Percentiles rank a stretch among this genome's conserved stretches.
These are phyloP conservation scores for Sideroxylon spinosum DNA, from an alignment of 179 eudicot genomes.

Conservation along the genomic window DNA sequence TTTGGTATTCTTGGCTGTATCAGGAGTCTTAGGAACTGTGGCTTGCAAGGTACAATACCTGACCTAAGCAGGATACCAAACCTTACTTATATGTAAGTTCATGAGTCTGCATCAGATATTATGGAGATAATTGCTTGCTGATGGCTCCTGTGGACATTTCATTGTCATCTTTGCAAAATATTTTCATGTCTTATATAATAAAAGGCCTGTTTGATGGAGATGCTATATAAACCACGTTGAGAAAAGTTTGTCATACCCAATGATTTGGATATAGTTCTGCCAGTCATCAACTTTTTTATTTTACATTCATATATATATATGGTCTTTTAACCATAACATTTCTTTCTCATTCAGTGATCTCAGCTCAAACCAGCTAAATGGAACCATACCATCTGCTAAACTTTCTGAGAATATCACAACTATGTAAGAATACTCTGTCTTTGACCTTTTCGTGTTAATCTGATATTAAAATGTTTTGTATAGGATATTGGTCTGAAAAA, in stretches of 20 bases:
- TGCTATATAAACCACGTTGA: background rate
- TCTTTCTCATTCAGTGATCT: conserved; percentile 31
- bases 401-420: conserved; percentile 42
- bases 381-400: conserved; percentile 38
- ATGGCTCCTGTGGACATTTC: background rate
- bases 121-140: background rate
- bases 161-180: background rate
- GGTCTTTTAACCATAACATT: no score
- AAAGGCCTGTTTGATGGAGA: background rate
- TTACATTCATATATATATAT: background rate
- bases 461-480: background rate
- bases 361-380: conserved; percentile 40
- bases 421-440: conserved; percentile 33
- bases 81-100: conserved; percentile 69
- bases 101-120: conserved; percentile 1
- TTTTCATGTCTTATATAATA: background rate
- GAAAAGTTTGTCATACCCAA: background rate
- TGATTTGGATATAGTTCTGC: no score
- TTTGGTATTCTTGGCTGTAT: conserved; percentile 14
- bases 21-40: conserved; percentile 87
- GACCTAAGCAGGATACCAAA: conserved; percentile 60
- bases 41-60: conserved; percentile 68
- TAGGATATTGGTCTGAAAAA: no score
- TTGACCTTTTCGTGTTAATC: background rate
- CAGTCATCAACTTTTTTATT: no score